Percentiles rank a stretch among this genome's conserved stretches.
Evolutionary conservation across 1,284 basidiomycete species (phyloP).

Genomic region (Rhodotorula sp.): DNA sequence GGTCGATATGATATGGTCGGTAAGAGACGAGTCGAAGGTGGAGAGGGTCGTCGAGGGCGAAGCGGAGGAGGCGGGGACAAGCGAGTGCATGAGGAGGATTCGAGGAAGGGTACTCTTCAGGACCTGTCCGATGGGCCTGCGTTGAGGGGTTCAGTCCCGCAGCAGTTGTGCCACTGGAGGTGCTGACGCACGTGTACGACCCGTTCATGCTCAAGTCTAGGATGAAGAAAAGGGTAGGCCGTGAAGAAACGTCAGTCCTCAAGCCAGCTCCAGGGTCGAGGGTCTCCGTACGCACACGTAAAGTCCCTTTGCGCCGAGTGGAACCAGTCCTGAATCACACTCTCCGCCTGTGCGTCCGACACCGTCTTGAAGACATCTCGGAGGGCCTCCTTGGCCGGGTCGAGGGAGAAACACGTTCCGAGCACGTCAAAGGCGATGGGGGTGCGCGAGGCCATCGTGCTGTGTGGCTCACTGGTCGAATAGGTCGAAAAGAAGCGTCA

Average conservation of each 20-base stretch:
- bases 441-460: neutral
- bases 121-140: slow-evolving; percentile 33
- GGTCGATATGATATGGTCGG: slow-evolving; percentile 7
- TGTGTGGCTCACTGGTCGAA: neutral
- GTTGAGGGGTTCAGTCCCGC: neutral
- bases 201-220: slow-evolving; percentile 34
- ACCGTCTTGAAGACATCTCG: slow-evolving; percentile 7
- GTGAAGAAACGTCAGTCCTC: too few species aligned
- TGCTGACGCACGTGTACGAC: slow-evolving; percentile 13
- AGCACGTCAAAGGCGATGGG: slow-evolving; percentile 34
- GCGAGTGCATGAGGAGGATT: slow-evolving; percentile 14
- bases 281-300: slow-evolving; percentile 12
- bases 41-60: neutral
- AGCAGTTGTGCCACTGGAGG: neutral
- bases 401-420: slow-evolving; percentile 32
- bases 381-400: slow-evolving; percentile 3
- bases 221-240: neutral
- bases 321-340: slow-evolving; percentile 35
- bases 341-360: neutral
- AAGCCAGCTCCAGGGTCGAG: too few species aligned
- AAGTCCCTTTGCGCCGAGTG: slow-evolving; percentile 34
- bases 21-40: neutral
- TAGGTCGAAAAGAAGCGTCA: neutral
- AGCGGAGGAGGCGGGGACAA: slow-evolving; percentile 6
- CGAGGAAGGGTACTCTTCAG: slow-evolving; percentile 26